Percentiles rank a stretch among this genome's conserved stretches.
These are phyloP conservation scores for Telopea speciosissima DNA, from an alignment of 177 flowering plant species.

Conservation along the genomic window DNA sequence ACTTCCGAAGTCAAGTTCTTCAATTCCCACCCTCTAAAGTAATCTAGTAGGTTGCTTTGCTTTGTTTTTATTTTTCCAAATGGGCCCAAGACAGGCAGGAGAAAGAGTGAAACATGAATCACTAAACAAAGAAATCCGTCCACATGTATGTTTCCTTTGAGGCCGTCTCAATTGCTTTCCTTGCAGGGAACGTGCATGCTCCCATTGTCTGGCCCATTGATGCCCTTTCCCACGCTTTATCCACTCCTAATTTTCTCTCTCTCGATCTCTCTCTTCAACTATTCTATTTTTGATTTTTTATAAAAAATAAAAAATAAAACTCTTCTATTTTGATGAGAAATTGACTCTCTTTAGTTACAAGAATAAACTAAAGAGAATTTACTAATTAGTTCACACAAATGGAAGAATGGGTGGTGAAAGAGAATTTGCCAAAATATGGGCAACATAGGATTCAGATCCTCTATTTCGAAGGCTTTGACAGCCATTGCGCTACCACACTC, in stretches of 20 bases:
- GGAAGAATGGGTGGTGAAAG: too few relatives aligned
- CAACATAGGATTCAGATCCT: too few relatives aligned
- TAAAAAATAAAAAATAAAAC: too few relatives aligned
- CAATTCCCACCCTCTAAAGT: constrained; percentile 6
- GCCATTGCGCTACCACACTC: too few relatives aligned
- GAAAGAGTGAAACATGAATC: too few relatives aligned
- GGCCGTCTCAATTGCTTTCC: constrained; percentile 13
- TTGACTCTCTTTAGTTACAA: not conserved
- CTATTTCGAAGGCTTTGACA: too few relatives aligned
- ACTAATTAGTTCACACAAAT: too few relatives aligned
- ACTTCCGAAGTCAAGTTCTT: not conserved
- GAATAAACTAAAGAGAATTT: too few relatives aligned
- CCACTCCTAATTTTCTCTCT: too few relatives aligned
- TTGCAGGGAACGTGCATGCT: constrained; percentile 7
- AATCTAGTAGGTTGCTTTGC: not conserved
- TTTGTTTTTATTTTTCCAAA: not conserved
- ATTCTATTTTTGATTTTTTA: not conserved
- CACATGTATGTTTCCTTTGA: constrained; percentile 25
- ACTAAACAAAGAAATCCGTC: not conserved
- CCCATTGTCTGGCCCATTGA: not conserved
- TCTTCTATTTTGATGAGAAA: not conserved
- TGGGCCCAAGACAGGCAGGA: not conserved
- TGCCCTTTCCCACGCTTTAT: not conserved
- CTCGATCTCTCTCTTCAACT: not conserved
- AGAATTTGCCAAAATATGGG: too few relatives aligned